Evolutionary conservation across 352 stramenopile genomes (phyloP), one percentile per base, ranked within the genome.

Genomic region (Pythium insidiosum): DNA sequence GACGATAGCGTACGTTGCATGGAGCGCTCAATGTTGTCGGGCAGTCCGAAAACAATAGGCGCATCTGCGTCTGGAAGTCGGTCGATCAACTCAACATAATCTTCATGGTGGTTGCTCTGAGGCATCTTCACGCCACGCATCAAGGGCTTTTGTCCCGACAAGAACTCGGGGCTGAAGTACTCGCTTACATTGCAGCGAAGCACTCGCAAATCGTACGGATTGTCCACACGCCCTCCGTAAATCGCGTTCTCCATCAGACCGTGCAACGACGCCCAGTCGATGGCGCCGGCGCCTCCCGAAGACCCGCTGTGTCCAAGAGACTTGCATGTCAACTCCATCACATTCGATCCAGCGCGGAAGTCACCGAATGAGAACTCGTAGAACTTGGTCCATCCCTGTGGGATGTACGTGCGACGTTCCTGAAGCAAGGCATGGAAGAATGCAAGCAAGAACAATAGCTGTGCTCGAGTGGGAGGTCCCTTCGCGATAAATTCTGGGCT

Each of bases 301-400:
- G 47, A 54, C 2, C 23, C 33, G 13, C 40, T 16, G 29, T 20
- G 30, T 7, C 26, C 42, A 16, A 42, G 51, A 1, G 58, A 68
- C n/a, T 78, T 66, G 23, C 72, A 78, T 6, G 68, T 61, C 4
- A 83, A 58, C 41, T 94, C 78, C 61, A 98, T 93, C 10, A 97
- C 79, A 43, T 95, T 94, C 0, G 77, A 71, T 5, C 88, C 93
- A 15, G 89, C 90, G n/a, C 88, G 88, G 43, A 96, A 86, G 51
- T 98, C 93, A 1, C 88, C 90, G 34, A 95, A 92, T 12, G 82
- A 96, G 54, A 98, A 98, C 59, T 98, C 93, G 68, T 98, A 98
- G 38, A 95, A 94, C 47, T 97, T 98, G 20, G 89, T 97, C 93
- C 93, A 98, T 18, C 94, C 93, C 57, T 98, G 92, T 4, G 90